Base-by-base conservation (phyloP, 2,329 filamentous ascomycete genomes). In the Microsporum canis region DNA sequence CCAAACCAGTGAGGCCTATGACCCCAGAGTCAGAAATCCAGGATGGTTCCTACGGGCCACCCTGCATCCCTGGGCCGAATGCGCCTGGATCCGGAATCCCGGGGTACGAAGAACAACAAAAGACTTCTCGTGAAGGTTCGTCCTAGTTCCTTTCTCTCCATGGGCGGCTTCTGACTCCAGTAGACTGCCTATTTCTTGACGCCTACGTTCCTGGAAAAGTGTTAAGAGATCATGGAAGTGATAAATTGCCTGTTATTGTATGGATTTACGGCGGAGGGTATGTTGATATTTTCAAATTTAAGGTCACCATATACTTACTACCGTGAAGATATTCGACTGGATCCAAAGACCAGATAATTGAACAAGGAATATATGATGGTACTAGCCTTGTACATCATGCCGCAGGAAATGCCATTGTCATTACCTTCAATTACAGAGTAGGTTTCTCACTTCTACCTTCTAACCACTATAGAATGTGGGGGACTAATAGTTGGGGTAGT, bases 171-270 rank as follows among this genome's bases (percentile, higher is more conserved):
- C 65, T 62, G n/a, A 62, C 56, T 33, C 3, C 66, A 10, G 78
- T 80, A 64, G 78, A 81, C 62, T 81, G 79, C 62, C 71, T 81
- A 1, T 79, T 79, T 64, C 73, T 81, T 10, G 78, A 81, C 64
- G 65, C 81, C n/a, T 76, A 76, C 47, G 77, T 79, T 0, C 79
- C 79, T 3, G 71, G 69, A 5, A 73, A 73, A 60, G 77, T 23
- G 14, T 17, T 57, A 34, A 57, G 38, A 17, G 17, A 57, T 7
- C 33, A 14, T 14, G 23, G 7, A 10, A 14, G 23, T 33, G 8
- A 12, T 2, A 43, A 39, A 17, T n/a, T 53, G 33, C 55, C 55
- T 12, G 55, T 57, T 5, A 43, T 57, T 57, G 34, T 29, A 4
- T 57, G 55, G 55, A 39, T 57, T 8, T 43, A 57, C n/a, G 55